Conservation (phyloP, 176 grass and related monocot species). For the Thinopyrum elongatum region DNA sequence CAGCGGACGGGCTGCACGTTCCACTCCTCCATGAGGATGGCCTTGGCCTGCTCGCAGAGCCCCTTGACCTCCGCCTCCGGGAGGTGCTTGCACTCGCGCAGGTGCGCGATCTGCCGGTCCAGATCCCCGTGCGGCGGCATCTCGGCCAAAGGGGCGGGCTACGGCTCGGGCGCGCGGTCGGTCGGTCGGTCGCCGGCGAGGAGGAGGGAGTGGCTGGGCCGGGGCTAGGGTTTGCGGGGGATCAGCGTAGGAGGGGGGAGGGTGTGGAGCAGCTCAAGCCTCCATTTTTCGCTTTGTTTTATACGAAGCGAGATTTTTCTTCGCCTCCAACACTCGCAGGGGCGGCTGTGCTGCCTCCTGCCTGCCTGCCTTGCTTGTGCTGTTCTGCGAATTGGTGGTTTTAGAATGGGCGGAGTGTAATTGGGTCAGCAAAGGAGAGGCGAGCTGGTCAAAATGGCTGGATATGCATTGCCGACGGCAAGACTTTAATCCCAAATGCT, state of each 20-base stretch:
- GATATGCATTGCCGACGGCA: neutral
- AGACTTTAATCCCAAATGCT: neutral
- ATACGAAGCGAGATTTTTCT: constrained; percentile 39
- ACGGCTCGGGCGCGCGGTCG: neutral
- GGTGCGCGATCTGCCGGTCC: constrained; percentile 95
- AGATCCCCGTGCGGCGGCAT: constrained; percentile 96
- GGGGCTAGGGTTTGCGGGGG: constrained; percentile 46
- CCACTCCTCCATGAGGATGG: constrained; percentile 97
- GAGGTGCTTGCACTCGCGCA: constrained; percentile 86
- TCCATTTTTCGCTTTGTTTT: constrained; percentile 57
- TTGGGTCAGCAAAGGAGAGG: neutral
- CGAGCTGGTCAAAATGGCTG: constrained; percentile 10
- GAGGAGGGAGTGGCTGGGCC: constrained; percentile 24
- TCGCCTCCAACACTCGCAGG: neutral
- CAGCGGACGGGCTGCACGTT: constrained; percentile 95
- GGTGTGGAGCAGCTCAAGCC: constrained; percentile 32
- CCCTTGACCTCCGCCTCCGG: constrained; percentile 74
- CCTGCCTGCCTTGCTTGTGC: neutral
- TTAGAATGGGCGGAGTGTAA: constrained; percentile 5
- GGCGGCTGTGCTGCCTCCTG: neutral
- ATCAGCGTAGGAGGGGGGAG: constrained; percentile 27
- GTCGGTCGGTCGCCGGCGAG: constrained; percentile 6
- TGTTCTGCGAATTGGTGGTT: neutral
- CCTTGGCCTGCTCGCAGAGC: constrained; percentile 95
- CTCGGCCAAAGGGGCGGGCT: neutral